Base-by-base conservation (phyloP, 352 stramenopile genomes). In the Phytophthora uliginosa region DNA sequence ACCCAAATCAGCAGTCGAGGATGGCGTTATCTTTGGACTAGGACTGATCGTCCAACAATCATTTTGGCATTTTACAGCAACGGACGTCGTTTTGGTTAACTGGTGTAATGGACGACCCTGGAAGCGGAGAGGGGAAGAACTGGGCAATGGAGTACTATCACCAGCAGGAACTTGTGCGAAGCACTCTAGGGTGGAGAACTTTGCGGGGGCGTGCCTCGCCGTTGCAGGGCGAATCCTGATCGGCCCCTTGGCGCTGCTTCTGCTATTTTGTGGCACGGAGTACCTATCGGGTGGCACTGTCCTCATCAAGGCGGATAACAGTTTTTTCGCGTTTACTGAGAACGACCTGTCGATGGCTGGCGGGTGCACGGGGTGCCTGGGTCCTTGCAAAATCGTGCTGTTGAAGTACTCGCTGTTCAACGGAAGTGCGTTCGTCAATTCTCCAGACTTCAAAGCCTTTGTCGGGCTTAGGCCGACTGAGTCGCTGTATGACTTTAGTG, bases 301-400 rank as follows among this genome's bases (percentile, higher is more conserved):
- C 13, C 55, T 71, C 22, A 71, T 61, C 47, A 66, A 71, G 26
- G 22, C 56, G 0, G 20, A 47, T 36, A 48, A 60, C 20, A 58
- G 60, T 56, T 40, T 66, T 22, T 66, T 66, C 22, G 10, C 28
- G 13, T 66, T 71, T 18, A 51, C 56, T 13, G 56, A 66, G 17
- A 50, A 66, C 8, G 64, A 71, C 31, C 24, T 57, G 22, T 55
- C 60, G 9, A 60, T 66, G 45, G 45, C 45, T 42, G 64, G 64
- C 10, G 64, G 64, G 18, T 71, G 64, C 26, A 61, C 47, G 47
- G 47, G 47, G 20, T 54, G 47, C 9, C 20, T 55, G 17, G 58
- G 24, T 7, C 58, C 58, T 6, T 55, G 58, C 26, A 64, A 64
- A n/a, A 50, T 50, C 40, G 40, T 50, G 17, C 18, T 50, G 40